Evolutionary conservation across 2,329 filamentous ascomycete species (phyloP).

Genomic region (Cryphonectria naterciae): DNA sequence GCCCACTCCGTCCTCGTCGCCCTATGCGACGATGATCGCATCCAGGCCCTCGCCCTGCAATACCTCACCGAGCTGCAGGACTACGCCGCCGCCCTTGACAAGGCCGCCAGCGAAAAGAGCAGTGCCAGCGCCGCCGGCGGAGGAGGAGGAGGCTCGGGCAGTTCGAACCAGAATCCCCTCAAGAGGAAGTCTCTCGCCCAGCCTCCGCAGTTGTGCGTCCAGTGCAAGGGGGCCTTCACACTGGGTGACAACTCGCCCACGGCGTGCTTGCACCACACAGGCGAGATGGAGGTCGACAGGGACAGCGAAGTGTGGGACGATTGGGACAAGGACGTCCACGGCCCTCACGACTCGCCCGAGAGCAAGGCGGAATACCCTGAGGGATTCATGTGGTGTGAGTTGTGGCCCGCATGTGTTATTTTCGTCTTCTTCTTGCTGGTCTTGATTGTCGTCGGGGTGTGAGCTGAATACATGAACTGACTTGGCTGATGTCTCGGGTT

Average conservation of each 20-base stretch:
- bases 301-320: slow-evolving; percentile 10
- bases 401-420: not conserved
- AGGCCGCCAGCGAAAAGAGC: not conserved
- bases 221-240: slow-evolving; percentile 20
- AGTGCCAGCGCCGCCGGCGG: not conserved
- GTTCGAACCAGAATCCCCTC: not conserved
- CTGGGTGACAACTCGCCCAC: slow-evolving; percentile 13
- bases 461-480: not conserved
- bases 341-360: slow-evolving; percentile 2
- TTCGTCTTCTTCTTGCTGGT: too few species aligned
- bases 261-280: slow-evolving; percentile 24
- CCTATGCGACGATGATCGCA: slow-evolving; percentile 22
- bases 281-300: slow-evolving; percentile 8
- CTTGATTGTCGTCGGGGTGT: too few species aligned
- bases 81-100: not conserved
- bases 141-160: not conserved
- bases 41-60: slow-evolving; percentile 19
- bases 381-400: slow-evolving; percentile 23
- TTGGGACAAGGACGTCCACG: slow-evolving; percentile 1
- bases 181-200: slow-evolving; percentile 19
- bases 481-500: not conserved
- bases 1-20: slow-evolving; percentile 26
- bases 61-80: slow-evolving; percentile 26
- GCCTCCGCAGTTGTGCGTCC: slow-evolving; percentile 24
- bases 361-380: slow-evolving; percentile 18